A percentile compares a stretch with the other conserved stretches of the same genome.
Conservation (phyloP, 495 filamentous ascomycete species). For the Rusavskia elegans region DNA sequence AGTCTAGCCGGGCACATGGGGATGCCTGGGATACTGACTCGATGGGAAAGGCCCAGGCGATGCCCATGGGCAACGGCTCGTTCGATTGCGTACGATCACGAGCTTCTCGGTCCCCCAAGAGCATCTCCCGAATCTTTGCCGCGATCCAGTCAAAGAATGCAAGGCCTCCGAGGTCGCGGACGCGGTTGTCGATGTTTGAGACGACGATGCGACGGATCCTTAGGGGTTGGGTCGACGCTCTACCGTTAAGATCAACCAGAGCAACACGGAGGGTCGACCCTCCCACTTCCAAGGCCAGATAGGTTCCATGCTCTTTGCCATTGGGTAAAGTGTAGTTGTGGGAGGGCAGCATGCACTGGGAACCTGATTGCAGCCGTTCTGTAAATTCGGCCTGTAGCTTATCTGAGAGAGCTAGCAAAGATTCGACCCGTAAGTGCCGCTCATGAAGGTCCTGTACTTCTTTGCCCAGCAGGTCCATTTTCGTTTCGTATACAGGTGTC, state of each 20-base stretch:
- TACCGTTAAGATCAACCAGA: conserved; percentile 39
- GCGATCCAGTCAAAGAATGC: conserved; percentile 60
- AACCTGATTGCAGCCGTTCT: conserved; percentile 34
- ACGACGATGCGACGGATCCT: conserved; percentile 32
- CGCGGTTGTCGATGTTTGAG: conserved; percentile 35
- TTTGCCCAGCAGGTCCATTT: conserved; percentile 5
- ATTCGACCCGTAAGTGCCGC: conserved; percentile 3
- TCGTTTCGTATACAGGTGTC: neutral
- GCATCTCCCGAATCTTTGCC: conserved; percentile 35
- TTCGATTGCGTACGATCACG: conserved; percentile 19
- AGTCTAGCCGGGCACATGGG: neutral
- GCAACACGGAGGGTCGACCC: conserved; percentile 52
- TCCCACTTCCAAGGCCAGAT: conserved; percentile 48
- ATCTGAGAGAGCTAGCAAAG: conserved; percentile 30
- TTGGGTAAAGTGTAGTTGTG: conserved; percentile 46
- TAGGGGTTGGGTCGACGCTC: conserved; percentile 25
- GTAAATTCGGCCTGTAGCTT: conserved; percentile 43
- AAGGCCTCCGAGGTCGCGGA: conserved; percentile 36
- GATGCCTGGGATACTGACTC: conserved; percentile 25
- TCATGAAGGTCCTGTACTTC: conserved; percentile 9
- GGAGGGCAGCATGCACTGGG: conserved; percentile 50
- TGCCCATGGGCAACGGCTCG: conserved; percentile 37
- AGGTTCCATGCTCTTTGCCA: conserved; percentile 43
- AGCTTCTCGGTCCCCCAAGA: conserved; percentile 14
- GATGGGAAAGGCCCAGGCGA: conserved; percentile 57